Conservation (phyloP, 176 grass and related monocot genomes). For the Melocanna baccifera region DNA sequence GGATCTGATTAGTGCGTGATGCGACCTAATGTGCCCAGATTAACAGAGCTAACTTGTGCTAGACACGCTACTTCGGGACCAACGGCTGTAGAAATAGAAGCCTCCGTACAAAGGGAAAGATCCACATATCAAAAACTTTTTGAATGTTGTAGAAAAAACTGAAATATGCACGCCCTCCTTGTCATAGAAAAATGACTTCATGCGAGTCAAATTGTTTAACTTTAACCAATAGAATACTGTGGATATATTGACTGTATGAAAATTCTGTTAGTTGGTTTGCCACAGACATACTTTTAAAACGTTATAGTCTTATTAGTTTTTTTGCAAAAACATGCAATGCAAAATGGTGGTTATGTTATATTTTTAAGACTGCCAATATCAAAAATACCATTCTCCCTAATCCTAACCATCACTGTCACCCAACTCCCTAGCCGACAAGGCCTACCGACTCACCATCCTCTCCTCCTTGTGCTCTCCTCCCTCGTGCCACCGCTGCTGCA, state of each 20-base stretch:
- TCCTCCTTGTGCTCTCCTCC: too few relatives aligned
- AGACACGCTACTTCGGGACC: background rate
- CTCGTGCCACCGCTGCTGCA: too few relatives aligned
- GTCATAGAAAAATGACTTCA: background rate
- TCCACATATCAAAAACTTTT: background rate
- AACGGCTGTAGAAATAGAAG: background rate
- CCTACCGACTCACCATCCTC: too few relatives aligned
- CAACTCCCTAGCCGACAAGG: too few relatives aligned
- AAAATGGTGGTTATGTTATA: background rate
- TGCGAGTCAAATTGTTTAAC: background rate
- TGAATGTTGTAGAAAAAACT: background rate
- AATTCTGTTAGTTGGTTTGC: background rate
- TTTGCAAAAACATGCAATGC: background rate
- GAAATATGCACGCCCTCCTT: background rate
- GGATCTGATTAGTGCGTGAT: background rate
- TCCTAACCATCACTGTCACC: too few relatives aligned
- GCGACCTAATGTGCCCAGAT: background rate
- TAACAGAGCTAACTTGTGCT: background rate
- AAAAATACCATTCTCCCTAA: background rate
- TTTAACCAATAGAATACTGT: background rate
- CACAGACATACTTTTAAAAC: background rate
- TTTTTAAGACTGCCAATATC: background rate
- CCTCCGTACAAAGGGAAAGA: background rate
- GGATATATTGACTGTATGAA: background rate
- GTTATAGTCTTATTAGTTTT: background rate